These are phyloP conservation scores for Litchi chinensis DNA, from an alignment of 345 rosid genomes.

Conservation along the genomic window DNA sequence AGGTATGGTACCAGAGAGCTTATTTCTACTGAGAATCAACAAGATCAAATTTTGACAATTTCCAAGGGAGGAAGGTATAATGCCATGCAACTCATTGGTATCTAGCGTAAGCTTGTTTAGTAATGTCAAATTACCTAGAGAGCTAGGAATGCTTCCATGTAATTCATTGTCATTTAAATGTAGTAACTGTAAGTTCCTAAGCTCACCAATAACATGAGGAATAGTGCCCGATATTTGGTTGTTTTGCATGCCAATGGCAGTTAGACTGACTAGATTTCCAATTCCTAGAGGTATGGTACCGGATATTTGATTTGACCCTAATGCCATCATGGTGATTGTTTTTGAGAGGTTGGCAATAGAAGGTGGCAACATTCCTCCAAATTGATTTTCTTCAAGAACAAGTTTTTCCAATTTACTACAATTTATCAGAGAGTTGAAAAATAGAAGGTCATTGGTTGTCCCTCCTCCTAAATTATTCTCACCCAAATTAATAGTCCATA, in stretches of 20 bases:
- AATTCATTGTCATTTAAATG: background rate
- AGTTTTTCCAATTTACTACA: background rate
- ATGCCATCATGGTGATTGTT: fast-evolving
- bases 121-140: slow-evolving; percentile 16
- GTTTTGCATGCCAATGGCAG: background rate
- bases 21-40: too few relatives aligned
- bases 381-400: background rate
- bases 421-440: slow-evolving; percentile 14
- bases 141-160: slow-evolving; percentile 13
- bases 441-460: slow-evolving; percentile 5
- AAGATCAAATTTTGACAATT: background rate
- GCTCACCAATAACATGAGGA: background rate
- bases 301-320: background rate
- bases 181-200: background rate
- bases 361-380: slow-evolving; percentile 22
- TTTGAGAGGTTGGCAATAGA: slow-evolving; percentile 17
- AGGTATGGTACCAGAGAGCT: too few relatives aligned
- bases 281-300: slow-evolving; percentile 13
- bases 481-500: background rate
- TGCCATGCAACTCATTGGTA: slow-evolving; percentile 17
- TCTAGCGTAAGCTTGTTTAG: background rate
- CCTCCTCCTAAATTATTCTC: background rate
- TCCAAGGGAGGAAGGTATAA: slow-evolving; percentile 15
- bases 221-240: slow-evolving; percentile 22
- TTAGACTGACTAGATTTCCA: slow-evolving; percentile 27